Conservation (phyloP, 164 flowering plant species). For the Nymphaea thermarum region DNA sequence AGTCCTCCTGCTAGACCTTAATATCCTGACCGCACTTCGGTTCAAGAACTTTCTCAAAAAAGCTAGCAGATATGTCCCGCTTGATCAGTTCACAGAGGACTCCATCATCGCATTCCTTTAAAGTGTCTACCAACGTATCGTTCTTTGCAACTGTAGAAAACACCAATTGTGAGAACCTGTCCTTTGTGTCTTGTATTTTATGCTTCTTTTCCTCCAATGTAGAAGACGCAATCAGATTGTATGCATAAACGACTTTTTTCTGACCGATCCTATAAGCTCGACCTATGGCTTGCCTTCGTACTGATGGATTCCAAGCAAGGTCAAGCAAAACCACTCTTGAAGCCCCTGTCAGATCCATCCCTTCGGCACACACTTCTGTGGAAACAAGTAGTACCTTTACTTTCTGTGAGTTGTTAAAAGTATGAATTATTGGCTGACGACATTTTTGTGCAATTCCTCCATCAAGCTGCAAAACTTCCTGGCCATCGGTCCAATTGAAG, state of each 20-base stretch:
- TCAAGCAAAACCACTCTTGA: conserved; percentile 84
- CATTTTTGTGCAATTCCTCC: conserved; percentile 28
- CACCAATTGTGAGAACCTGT: conserved; percentile 36
- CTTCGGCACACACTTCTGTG: conserved; percentile 58
- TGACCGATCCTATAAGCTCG: conserved; percentile 89
- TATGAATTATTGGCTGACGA: conserved; percentile 35
- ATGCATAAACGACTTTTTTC: conserved; percentile 43
- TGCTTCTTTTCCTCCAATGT: conserved; percentile 40
- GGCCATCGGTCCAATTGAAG: conserved; percentile 48
- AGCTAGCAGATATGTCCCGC: conserved; percentile 24
- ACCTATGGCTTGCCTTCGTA: conserved; percentile 68
- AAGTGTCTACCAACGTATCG: conserved; percentile 1
- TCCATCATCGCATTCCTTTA: conserved; percentile 23
- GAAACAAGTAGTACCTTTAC: conserved; percentile 75
- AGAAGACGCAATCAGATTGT: conserved; percentile 51
- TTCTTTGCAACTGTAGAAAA: conserved; percentile 24
- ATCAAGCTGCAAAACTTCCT: conserved; percentile 49
- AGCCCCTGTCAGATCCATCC: conserved; percentile 75
- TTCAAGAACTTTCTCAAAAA: conserved; percentile 35
- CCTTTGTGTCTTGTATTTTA: conserved; percentile 33
- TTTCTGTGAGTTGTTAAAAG: conserved; percentile 48
- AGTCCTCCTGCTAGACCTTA: no score
- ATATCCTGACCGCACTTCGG: not conserved
- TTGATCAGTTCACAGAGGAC: conserved; percentile 43
- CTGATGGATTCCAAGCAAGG: conserved; percentile 82